Base-by-base conservation (phyloP, 176 grass and related monocot species). In the Triticum monococcum region DNA sequence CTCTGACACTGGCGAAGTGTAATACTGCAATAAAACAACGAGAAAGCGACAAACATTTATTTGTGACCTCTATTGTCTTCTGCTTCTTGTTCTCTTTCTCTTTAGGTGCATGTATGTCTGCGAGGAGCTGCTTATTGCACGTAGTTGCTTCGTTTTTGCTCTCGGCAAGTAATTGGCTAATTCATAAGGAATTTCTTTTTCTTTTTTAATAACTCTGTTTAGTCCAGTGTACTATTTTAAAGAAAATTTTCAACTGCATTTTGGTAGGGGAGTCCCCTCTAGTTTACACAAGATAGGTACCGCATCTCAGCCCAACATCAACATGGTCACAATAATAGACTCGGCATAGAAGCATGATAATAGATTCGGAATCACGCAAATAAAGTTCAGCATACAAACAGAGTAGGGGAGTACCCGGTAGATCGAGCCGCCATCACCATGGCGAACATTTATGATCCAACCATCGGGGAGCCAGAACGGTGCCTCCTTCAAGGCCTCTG, bases 391-490 rank as follows among this genome's bases (percentile, higher is more conserved):
- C 33, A 88, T n/a, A 63, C 9, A 68, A 43, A 38, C 68, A 50
- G 33, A 75, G 36, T 38, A 32, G 43, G 23, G 8, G 25, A 52
- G 45, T 93, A 93, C 92, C 85, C 52, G 45, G 76, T 86, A 88
- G 26, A 72, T 89, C 14, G 48, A 76, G 5, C 85, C 85, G 7
- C 17, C 70, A 12, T 83, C 80, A 8, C 59, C 87, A 48, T 16
- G 64, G 31, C 63, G 80, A 37, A 86, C 82, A 69, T 91, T 88
- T 83, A 92, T 88, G 79, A 86, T 86, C 92, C 92, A 94, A 40
- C 92, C 92, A 8, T 94, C 92, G 46, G 92, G 92, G 45, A 94
- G 73, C 92, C 92, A 94, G 30, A 78, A 79, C 2, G 87, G 89
- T 3, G 72, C 78, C 31, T 89, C 83, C 41, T 78, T 67, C 31